phyloP scores from a whole-genome alignment of 257 asterid species.

The Ophiorrhiza pumila region DNA sequence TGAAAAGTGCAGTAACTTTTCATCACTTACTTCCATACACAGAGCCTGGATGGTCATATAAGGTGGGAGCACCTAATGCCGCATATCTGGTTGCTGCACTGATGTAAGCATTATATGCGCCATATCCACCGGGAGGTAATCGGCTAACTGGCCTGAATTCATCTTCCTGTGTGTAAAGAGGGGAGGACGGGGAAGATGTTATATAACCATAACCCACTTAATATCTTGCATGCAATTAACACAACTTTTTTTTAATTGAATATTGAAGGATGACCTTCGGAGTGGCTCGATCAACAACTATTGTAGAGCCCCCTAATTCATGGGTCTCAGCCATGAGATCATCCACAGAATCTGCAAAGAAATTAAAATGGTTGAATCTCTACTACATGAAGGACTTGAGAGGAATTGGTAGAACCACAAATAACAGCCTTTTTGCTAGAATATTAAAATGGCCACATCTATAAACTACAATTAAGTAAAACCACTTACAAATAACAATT shows the following conservation, averaged over 20 bases:
- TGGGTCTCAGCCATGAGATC: conserved; percentile 91
- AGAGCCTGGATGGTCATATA: conserved; percentile 74
- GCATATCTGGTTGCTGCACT: conserved; percentile 96
- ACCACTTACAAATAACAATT: neutral
- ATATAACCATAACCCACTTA: neutral
- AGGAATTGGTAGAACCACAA: neutral
- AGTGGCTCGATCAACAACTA: conserved; percentile 97
- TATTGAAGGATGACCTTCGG: conserved; percentile 56
- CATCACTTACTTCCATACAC: conserved; percentile 83
- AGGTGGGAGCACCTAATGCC: conserved; percentile 93
- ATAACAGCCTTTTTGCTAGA: neutral
- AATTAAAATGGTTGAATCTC: neutral
- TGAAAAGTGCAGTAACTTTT: neutral
- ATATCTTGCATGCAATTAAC: neutral
- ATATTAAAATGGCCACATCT: neutral
- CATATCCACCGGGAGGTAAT: conserved; percentile 74
- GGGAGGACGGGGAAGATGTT: neutral
- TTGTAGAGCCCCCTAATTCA: conserved; percentile 86
- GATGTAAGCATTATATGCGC: conserved; percentile 94
- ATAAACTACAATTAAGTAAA: neutral
- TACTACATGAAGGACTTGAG: neutral
- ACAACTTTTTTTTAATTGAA: neutral
- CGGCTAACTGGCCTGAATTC: conserved; percentile 76
- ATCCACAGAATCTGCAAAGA: conserved; percentile 85
- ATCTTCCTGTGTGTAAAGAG: conserved; percentile 54